These are phyloP conservation scores for Diaporthe vexans DNA, from an alignment of 2,329 filamentous ascomycete genomes.

Conservation along the genomic window DNA sequence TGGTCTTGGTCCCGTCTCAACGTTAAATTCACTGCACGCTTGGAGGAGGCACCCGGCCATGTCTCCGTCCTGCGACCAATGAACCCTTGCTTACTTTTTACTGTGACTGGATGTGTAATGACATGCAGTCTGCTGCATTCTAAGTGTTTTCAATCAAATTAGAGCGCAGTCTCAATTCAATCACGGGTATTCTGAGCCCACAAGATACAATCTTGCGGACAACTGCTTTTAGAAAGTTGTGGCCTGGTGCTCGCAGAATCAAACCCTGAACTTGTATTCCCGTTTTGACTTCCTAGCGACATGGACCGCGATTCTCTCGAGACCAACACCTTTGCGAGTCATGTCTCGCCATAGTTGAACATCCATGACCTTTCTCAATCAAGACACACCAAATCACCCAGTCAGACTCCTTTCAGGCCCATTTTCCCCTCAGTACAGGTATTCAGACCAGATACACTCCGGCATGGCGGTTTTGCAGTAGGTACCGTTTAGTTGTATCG, in stretches of 20 bases:
- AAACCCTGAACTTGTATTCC: too few relatives aligned
- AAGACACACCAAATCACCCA: background rate
- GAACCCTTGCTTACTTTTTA: background rate
- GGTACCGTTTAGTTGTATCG: conserved; percentile 6
- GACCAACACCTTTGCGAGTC: background rate
- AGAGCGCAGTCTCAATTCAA: background rate
- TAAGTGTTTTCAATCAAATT: background rate
- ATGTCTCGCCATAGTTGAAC: background rate
- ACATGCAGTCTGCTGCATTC: background rate
- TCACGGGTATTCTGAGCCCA: background rate
- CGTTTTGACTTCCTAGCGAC: background rate
- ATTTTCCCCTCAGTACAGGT: conserved; percentile 17
- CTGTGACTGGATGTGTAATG: too few relatives aligned
- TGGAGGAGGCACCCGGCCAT: background rate
- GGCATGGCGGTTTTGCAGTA: conserved; percentile 35
- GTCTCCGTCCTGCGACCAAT: background rate
- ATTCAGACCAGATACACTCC: conserved; percentile 37
- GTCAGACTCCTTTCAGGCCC: background rate
- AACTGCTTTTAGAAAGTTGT: background rate
- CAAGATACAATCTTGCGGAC: background rate
- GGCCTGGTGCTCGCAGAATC: background rate
- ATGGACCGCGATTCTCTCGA: too few relatives aligned
- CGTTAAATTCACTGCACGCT: background rate
- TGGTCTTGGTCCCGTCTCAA: background rate
- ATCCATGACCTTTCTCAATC: too few relatives aligned